These are phyloP conservation scores for Penicillium sp. DNA, from an alignment of 2,329 filamentous ascomycete species.

Conservation along the genomic window DNA sequence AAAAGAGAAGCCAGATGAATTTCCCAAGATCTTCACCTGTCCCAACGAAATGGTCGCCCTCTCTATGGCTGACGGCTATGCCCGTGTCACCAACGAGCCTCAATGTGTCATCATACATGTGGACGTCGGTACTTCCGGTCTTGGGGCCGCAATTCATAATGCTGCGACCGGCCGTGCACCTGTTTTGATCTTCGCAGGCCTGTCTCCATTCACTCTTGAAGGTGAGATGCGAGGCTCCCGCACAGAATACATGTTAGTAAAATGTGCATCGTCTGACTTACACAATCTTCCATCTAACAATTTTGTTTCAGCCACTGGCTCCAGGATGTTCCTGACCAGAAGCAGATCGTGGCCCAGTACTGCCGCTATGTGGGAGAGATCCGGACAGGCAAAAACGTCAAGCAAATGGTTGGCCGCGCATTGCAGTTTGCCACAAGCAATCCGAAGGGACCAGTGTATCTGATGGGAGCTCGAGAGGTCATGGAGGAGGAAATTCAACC, in stretches of 20 bases:
- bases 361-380: slow-evolving; percentile 81
- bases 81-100: slow-evolving; percentile 67
- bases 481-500: slow-evolving; percentile 82
- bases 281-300: too few relatives aligned
- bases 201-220: slow-evolving; percentile 74
- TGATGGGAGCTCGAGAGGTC: slow-evolving; percentile 74
- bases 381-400: slow-evolving; percentile 79
- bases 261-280: too few relatives aligned
- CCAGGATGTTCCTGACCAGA: slow-evolving; percentile 79
- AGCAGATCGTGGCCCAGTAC: slow-evolving; percentile 77
- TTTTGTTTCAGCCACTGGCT: too few relatives aligned
- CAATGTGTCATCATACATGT: slow-evolving; percentile 79
- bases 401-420: slow-evolving; percentile 84
- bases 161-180: slow-evolving; percentile 72
- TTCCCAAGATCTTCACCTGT: too few relatives aligned
- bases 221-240: slow-evolving; percentile 74
- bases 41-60: slow-evolving; percentile 88
- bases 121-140: slow-evolving; percentile 76
- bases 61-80: slow-evolving; percentile 81
- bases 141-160: slow-evolving; percentile 77
- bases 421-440: slow-evolving; percentile 76
- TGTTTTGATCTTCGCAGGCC: slow-evolving; percentile 73
- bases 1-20: too few relatives aligned
- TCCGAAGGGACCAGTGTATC: slow-evolving; percentile 76
- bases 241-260: slow-evolving; percentile 84